A percentile compares a stretch with the other conserved stretches of the same genome.
Evolutionary conservation across 495 filamentous ascomycete species (phyloP).

Genomic region (Penicillium cosmopolitanum): DNA sequence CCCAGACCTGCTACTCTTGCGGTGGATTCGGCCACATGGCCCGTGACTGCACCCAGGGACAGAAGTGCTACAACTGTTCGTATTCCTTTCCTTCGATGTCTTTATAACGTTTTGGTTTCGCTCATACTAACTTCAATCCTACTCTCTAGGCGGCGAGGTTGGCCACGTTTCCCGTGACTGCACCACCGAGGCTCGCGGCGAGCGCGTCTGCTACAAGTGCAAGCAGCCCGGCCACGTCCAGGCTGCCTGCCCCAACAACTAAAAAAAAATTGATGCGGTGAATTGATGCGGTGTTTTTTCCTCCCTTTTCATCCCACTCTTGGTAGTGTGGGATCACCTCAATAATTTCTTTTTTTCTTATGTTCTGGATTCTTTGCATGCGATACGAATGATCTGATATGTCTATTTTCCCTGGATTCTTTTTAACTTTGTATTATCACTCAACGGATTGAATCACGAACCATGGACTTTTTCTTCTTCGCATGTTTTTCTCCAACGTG

Average conservation of each 20-base stretch:
- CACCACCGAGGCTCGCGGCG: conserved; percentile 81
- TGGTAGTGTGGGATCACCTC: too few species aligned
- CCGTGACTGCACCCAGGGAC: conserved; percentile 95
- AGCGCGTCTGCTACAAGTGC: conserved; percentile 99
- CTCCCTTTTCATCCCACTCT: not conserved
- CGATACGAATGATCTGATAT: conserved; percentile 28
- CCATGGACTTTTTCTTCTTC: conserved; percentile 29
- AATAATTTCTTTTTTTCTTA: conserved; percentile 14
- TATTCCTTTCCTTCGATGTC: conserved; percentile 2
- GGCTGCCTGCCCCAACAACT: conserved; percentile 76
- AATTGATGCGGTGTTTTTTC: not conserved
- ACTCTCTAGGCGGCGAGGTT: conserved; percentile 71
- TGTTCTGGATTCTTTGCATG: conserved; percentile 18
- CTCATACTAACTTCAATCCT: not conserved
- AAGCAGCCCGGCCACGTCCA: conserved; percentile 97
- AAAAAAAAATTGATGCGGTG: conserved; percentile 2
- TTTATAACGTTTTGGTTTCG: too few species aligned
- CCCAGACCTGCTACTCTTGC: conserved; percentile 94
- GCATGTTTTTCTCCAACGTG: not conserved
- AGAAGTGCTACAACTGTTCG: conserved; percentile 99
- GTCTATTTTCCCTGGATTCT: conserved; percentile 26
- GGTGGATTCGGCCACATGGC: conserved; percentile 97
- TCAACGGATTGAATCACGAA: conserved; percentile 33
- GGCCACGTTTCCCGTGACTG: conserved; percentile 96
- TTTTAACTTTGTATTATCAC: conserved; percentile 31